phyloP scores from a whole-genome alignment of 805 yeast species.

The Kurtzmaniella fragi region DNA sequence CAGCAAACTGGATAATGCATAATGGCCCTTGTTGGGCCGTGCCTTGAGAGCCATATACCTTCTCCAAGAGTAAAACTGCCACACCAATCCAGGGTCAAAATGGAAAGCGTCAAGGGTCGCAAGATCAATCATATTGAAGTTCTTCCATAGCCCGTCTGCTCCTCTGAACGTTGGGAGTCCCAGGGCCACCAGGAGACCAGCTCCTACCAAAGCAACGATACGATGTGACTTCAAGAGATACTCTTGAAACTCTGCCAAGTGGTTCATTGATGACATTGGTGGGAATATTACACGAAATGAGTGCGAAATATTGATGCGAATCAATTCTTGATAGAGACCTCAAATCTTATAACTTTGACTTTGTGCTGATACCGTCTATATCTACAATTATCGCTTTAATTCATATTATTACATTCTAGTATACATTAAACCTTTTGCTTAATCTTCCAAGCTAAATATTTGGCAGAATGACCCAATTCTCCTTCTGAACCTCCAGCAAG shows the following conservation, averaged over 20 bases:
- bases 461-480: conserved; percentile 67
- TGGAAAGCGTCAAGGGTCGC: conserved; percentile 92
- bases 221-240: conserved; percentile 41
- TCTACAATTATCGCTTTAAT: background rate
- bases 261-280: conserved; percentile 13
- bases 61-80: conserved; percentile 82
- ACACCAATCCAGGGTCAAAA: conserved; percentile 77
- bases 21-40: conserved; percentile 70
- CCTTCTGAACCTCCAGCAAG: conserved; percentile 9
- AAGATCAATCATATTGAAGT: conserved; percentile 71
- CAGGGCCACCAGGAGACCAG: conserved; percentile 75
- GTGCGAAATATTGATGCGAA: background rate
- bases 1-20: conserved; percentile 61
- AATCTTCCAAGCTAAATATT: conserved; percentile 53
- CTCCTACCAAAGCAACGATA: conserved; percentile 68
- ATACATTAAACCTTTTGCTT: conserved; percentile 5
- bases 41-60: conserved; percentile 62
- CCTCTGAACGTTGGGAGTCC: conserved; percentile 76
- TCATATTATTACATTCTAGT: background rate
- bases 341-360: background rate
- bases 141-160: conserved; percentile 70
- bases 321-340: background rate
- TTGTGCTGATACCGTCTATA: background rate
- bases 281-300: no score
- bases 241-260: conserved; percentile 44